Conservation (phyloP, 257 asterid species). For the Fraxinus americana region DNA sequence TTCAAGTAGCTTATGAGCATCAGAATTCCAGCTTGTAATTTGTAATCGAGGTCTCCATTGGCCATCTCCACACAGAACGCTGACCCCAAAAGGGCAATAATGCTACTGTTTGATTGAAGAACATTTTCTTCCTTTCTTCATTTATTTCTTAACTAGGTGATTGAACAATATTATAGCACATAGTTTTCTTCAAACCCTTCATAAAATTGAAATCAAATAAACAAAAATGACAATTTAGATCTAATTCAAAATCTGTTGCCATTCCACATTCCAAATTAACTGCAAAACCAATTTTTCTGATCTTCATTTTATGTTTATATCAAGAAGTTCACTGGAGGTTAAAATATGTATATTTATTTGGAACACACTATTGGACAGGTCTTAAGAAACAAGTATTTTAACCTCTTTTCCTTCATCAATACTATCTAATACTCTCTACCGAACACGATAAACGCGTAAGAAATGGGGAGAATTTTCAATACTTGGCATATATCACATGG, state of each 20-base stretch:
- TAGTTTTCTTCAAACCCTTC: too few relatives aligned
- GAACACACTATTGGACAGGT: too few relatives aligned
- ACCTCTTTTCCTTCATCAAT: too few relatives aligned
- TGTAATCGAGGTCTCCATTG: not conserved
- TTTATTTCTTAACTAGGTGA: too few relatives aligned
- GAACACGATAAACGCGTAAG: not conserved
- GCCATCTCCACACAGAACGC: not conserved
- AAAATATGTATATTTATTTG: too few relatives aligned
- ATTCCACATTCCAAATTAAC: not conserved
- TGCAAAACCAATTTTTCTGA: not conserved
- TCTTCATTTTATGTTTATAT: not conserved
- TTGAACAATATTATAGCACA: too few relatives aligned
- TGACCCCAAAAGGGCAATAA: not conserved
- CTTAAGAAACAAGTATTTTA: too few relatives aligned
- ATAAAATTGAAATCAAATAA: too few relatives aligned
- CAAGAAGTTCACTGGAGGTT: not conserved
- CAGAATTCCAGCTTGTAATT: not conserved
- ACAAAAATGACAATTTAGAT: too few relatives aligned
- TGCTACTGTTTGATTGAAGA: not conserved
- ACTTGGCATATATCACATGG: conserved; percentile 96
- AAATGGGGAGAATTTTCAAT: conserved; percentile 7
- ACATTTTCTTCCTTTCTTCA: too few relatives aligned
- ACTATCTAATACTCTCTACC: not conserved
- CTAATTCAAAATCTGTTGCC: too few relatives aligned
- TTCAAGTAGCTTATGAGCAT: not conserved